Base-by-base conservation (phyloP, 1,139 yeast species). In the Arxiozyma slooffiae region DNA sequence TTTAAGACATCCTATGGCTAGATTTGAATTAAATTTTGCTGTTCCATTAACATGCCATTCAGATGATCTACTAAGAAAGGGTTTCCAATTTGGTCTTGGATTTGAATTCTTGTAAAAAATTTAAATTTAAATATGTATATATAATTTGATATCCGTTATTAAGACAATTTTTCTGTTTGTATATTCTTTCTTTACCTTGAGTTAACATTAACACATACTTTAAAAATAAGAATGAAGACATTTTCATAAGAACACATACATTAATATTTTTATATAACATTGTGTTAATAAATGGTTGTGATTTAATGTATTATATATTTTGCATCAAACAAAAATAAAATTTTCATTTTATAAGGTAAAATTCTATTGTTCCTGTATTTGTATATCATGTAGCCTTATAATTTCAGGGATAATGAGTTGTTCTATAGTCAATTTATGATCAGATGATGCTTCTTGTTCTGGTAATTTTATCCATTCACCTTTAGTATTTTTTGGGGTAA, bases 61-160 rank as follows among this genome's bases (percentile, higher is more conserved):
- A 16, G 71, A 78, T 39, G 98, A 92, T 61, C 75, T 77, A 30
- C 66, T 79, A 6, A 74, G 96, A 60, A 89, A 87, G 64, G 98
- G 98, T 0, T 67, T 92, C 39, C 97, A 92, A 66, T 90, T 89
- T 67, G 98, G 98, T 20, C 80, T 92, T 48, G 97, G 97, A 0
- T 70, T 88, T 46, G 82, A 92, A 21, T 89, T 88, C 67, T 73
- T 87, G 74, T 87, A 74, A 68, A 40, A 37, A 42, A 37, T 16
- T 17, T 43, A 8, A 43, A 22, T 48, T 9, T 30, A 30, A 14
- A 14, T 30, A 30, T 30, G n/a, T 30, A n/a, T 30, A 30, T 30
- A 30, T 30, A 30, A 30, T 30, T 30, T 30, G 16, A 30, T 30
- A 30, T 30, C 36, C 36, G 14, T 14, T 11, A 30, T 3, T 30